phyloP scores from a whole-genome alignment of 176 grass and related monocot genomes.

The Aegilops sharonensis region DNA sequence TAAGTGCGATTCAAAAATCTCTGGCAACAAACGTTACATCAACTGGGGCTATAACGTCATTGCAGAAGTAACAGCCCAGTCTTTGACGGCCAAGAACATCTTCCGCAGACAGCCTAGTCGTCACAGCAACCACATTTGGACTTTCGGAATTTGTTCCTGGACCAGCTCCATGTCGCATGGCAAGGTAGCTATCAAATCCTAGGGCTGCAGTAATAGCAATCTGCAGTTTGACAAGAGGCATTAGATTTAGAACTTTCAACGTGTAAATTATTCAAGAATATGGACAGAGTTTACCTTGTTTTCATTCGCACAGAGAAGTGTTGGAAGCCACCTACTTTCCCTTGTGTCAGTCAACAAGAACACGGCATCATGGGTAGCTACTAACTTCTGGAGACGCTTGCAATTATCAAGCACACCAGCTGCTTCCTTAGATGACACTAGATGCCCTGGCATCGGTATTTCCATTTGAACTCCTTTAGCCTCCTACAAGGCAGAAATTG shows the following conservation, averaged over 20 bases:
- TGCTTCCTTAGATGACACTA: conserved; percentile 56
- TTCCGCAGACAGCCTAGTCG: conserved; percentile 21
- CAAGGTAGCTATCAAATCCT: conserved; percentile 96
- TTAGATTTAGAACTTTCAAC: conserved; percentile 21
- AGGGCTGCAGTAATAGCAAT: conserved; percentile 91
- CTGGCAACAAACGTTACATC: conserved; percentile 56
- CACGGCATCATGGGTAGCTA: conserved; percentile 67
- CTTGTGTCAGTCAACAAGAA: conserved; percentile 90
- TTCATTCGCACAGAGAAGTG: conserved; percentile 62
- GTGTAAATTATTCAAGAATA: conserved; percentile 22
- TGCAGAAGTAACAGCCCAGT: conserved; percentile 90
- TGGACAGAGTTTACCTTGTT: conserved; percentile 54
- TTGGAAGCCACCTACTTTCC: conserved; percentile 94
- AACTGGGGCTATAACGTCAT: conserved; percentile 75
- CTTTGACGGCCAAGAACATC: conserved; percentile 46
- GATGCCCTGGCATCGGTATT: conserved; percentile 94
- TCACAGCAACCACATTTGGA: conserved; percentile 18
- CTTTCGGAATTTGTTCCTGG: conserved; percentile 44
- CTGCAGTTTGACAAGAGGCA: conserved; percentile 40
- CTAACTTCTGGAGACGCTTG: conserved; percentile 51
- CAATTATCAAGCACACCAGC: conserved; percentile 62
- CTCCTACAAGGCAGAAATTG: conserved; percentile 45
- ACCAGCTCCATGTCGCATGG: conserved; percentile 91
- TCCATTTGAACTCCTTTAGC: conserved; percentile 63
- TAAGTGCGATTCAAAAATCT: neutral